Evolutionary conservation across 495 filamentous ascomycete species (phyloP), one percentile per base, ranked within the genome.

Genomic region (Massariosphaeria phaeospora): DNA sequence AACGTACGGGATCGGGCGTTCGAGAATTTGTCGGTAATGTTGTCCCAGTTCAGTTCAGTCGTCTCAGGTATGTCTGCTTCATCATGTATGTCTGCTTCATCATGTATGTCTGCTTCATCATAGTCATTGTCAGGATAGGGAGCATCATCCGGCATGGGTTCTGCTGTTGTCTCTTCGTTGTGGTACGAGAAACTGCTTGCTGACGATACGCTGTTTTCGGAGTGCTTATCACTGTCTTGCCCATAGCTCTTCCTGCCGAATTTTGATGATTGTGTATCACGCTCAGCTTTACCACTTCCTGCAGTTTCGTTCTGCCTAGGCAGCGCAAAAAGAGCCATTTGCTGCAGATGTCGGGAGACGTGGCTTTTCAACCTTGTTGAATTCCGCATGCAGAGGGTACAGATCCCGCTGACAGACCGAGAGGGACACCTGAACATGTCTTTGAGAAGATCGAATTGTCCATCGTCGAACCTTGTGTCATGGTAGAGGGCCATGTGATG

Each of bases 311-410:
- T 39, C 6, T 15, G 6, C n/a, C 35, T 39, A 15, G 35, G 35
- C n/a, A 39, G 35, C n/a, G 35, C 35, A 17, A 39, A 49, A 29
- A 49, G 31, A 7, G 46, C 29, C 8, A 49, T 36, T 38, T 49
- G 46, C 21, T 49, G 30, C 26, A 49, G 31, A 49, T 49, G 46
- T 8, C 46, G 46, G 23, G n/a, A 21, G 20, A 49, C 30, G 26
- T 49, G 46, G 20, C 30, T 49, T 21, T 26, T 38, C 9, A 49
- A 11, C 21, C 27, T 35, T 21, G 35, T 38, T 11, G 46, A 10
- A 35, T 35, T 13, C 13, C 26, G 46, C n/a, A 5, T 38, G 31
- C 46, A 49, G 15, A 49, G 31, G 38, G 18, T 36, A 21, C 46
- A 49, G 13, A 17, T 31, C 17, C 43, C 43, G 7, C 33, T 27